Conservation (phyloP, 2,329 filamentous ascomycete genomes). For the Trichophyton benhamiae region DNA sequence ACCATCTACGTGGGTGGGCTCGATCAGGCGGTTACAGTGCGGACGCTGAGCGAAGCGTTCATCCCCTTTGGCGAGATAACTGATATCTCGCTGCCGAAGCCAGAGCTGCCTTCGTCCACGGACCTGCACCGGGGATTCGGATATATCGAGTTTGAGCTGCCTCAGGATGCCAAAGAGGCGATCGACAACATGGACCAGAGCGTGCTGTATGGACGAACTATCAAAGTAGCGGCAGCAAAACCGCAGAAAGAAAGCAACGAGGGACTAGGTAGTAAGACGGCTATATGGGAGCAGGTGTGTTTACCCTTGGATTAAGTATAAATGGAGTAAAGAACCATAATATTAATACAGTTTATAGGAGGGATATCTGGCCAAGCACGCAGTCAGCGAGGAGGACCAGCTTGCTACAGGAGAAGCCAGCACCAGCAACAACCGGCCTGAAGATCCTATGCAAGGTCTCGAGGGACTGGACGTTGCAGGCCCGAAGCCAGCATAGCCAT, state of each 20-base stretch:
- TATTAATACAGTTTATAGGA: constrained; percentile 48
- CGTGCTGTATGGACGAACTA: constrained; percentile 80
- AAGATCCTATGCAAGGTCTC: constrained; percentile 91
- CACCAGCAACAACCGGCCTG: constrained; percentile 42
- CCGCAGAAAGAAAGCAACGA: constrained; percentile 79
- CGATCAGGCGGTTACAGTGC: constrained; percentile 60
- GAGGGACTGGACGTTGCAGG: constrained; percentile 90
- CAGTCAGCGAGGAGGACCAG: constrained; percentile 68
- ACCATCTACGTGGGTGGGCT: constrained; percentile 90
- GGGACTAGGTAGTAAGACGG: constrained; percentile 82
- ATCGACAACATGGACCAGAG: constrained; percentile 99
- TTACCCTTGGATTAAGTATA: neutral
- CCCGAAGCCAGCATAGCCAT: constrained; percentile 57
- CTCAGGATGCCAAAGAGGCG: constrained; percentile 77
- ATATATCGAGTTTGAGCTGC: constrained; percentile 86
- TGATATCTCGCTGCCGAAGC: constrained; percentile 80
- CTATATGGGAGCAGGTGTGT: constrained; percentile 89
- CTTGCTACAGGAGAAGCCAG: constrained; percentile 44
- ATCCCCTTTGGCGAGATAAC: constrained; percentile 93
- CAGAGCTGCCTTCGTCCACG: constrained; percentile 64
- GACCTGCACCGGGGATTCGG: constrained; percentile 85
- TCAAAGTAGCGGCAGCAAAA: constrained; percentile 88
- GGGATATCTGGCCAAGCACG: constrained; percentile 81
- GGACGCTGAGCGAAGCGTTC: constrained; percentile 77
- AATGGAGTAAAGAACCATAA: neutral